Evolutionary conservation across 345 rosid species (phyloP).

Genomic region (Toxicodendron radicans): DNA sequence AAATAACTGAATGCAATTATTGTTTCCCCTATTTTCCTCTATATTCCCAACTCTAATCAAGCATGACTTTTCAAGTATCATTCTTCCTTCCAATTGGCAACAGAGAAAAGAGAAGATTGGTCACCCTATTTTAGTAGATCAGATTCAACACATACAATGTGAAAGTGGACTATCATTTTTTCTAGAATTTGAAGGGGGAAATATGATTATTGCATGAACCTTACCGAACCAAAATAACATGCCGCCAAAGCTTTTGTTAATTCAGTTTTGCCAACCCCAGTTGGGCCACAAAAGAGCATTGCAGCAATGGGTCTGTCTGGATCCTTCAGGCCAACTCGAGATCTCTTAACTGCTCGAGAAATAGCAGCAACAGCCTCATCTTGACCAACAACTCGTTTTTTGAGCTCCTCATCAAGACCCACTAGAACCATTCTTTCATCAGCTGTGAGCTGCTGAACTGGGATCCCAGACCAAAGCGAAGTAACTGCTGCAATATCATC

Average conservation of each 20-base stretch:
- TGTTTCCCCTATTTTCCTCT: background rate
- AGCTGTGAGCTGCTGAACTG: slow-evolving; percentile 93
- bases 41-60: background rate
- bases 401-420: slow-evolving; percentile 80
- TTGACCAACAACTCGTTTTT: slow-evolving; percentile 85
- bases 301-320: slow-evolving; percentile 93
- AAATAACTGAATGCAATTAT: background rate
- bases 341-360: slow-evolving; percentile 95
- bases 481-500: slow-evolving; percentile 96
- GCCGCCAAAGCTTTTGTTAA: slow-evolving; percentile 87
- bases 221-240: slow-evolving; percentile 87
- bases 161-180: background rate
- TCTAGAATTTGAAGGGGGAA: slow-evolving; percentile 8
- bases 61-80: slow-evolving; percentile 1
- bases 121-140: background rate
- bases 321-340: slow-evolving; percentile 86
- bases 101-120: background rate
- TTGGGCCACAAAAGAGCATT: slow-evolving; percentile 97
- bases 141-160: background rate
- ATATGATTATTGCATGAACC: slow-evolving; percentile 22
- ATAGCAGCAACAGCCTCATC: slow-evolving; percentile 91
- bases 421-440: slow-evolving; percentile 79
- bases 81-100: background rate
- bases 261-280: slow-evolving; percentile 98
- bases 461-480: slow-evolving; percentile 96